These are phyloP conservation scores for Castanea mollissima DNA, from an alignment of 306 rosid genomes.

Conservation along the genomic window DNA sequence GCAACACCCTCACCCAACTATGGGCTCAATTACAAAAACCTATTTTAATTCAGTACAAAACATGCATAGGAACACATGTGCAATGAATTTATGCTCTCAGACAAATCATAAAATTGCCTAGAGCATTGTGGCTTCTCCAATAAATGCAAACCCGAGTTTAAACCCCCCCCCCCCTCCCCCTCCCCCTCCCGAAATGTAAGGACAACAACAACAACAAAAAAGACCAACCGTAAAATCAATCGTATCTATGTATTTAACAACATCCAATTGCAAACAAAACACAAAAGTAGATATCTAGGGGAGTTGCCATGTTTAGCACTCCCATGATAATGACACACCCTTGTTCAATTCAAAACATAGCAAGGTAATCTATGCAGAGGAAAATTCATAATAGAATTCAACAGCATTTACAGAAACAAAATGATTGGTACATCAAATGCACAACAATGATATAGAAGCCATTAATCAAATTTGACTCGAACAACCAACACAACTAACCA, in stretches of 20 bases:
- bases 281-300: neutral
- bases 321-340: neutral
- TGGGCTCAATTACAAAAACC: neutral
- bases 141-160: no score
- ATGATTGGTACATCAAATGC: neutral
- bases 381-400: neutral
- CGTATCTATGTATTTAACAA: neutral
- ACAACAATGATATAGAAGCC: neutral
- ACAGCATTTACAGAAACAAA: neutral
- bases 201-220: no score
- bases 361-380: neutral
- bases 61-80: neutral
- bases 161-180: no score
- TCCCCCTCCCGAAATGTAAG: no score
- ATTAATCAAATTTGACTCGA: neutral
- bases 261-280: neutral
- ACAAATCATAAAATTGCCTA: neutral
- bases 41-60: neutral
- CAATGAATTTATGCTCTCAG: neutral
- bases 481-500: constrained; percentile 14
- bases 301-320: neutral
- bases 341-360: neutral
- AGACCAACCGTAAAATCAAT: neutral
- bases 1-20: constrained; percentile 8
- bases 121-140: no score